Evolutionary conservation across 768 basidiomycete genomes (phyloP), one percentile per base, ranked within the genome.

Genomic region (Lactifluus pinguis): DNA sequence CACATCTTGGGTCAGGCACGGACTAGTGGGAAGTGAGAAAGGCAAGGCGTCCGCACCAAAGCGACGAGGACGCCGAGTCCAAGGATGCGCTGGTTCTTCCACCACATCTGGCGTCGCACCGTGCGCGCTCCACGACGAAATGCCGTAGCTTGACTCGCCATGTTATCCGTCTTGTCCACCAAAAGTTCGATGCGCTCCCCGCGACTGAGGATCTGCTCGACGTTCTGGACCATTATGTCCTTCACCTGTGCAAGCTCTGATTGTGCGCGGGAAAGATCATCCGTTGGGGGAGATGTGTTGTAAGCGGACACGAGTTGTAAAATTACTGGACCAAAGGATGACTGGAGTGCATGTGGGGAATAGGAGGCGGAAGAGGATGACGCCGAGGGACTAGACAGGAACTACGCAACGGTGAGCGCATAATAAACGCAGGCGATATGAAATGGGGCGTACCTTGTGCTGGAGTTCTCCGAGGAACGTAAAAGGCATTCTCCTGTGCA

Each of bases 181-280:
- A 99, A 80, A 17, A 98, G 79, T 71, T 98, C 95, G 66, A 99
- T 92, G 55, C 97, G 80, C 73, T 99, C 97, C 25, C 97, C 97
- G 41, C 97, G 80, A 55, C 83, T 87, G 45, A 99, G 82, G 64
- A 98, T 95, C 72, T 94, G 90, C 74, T 98, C 93, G 65, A 98
- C 95, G 71, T 98, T 98, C 73, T 98, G 91, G 53, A 98, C 95
- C 94, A 97, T 95, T 74, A 97, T 92, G 68, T 94, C 87, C 72
- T 97, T 98, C 50, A 97, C 90, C 66, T 92, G 89, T 62, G 84
- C 83, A 45, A 93, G 79, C 72, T 98, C 94, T 5, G 82, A 81
- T 70, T 94, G 94, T 6, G 95, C 95, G 63, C 92, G 89, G 19
- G 86, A 77, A 59, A 98, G 83, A 63, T 95, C 92, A 71, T 99